phyloP scores from a whole-genome alignment of 352 stramenopile species.

The Pythium aristosporum region DNA sequence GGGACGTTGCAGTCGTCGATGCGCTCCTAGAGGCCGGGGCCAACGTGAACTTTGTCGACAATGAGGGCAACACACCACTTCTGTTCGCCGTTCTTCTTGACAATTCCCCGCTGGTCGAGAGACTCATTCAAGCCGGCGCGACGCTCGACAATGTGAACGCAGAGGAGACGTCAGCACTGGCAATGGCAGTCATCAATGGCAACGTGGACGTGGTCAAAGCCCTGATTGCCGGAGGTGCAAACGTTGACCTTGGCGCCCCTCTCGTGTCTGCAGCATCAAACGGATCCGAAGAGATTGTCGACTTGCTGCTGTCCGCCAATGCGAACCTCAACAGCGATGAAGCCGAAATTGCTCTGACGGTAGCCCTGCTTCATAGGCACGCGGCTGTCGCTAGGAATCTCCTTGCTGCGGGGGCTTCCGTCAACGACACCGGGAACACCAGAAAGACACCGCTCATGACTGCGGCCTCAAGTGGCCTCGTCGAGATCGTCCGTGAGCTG shows the following conservation, averaged over 20 bases:
- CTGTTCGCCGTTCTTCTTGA: neutral
- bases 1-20: neutral
- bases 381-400: no score
- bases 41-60: neutral
- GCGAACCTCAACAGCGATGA: neutral
- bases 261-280: neutral
- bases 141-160: neutral
- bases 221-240: neutral
- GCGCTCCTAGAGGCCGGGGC: constrained; percentile 1
- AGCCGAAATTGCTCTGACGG: neutral
- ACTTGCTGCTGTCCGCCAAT: neutral
- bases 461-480: neutral
- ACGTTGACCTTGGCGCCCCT: neutral
- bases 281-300: neutral
- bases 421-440: neutral
- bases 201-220: neutral
- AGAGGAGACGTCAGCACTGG: neutral
- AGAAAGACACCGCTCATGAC: neutral
- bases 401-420: no score
- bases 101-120: neutral
- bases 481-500: neutral
- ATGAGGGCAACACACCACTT: neutral
- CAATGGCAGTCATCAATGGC: neutral
- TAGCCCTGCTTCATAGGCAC: neutral
- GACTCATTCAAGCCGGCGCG: constrained; percentile 1